These are phyloP conservation scores for Fusarium foetens DNA, from an alignment of 2,329 filamentous ascomycete species.

Conservation along the genomic window DNA sequence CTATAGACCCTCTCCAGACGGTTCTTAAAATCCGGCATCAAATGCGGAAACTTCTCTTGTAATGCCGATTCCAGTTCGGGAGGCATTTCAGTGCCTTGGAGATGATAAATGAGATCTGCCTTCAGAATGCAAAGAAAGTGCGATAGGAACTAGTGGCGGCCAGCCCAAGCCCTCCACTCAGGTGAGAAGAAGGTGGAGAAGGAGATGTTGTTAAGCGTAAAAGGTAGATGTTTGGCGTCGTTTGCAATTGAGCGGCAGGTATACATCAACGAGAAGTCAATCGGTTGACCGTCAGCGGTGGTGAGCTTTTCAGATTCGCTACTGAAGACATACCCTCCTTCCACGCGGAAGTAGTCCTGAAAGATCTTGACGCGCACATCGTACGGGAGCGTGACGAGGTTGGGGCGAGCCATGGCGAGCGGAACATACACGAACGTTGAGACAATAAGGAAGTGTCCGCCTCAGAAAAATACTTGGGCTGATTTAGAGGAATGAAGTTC, in stretches of 20 bases:
- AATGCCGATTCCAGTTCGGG: neutral
- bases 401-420: neutral
- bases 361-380: neutral
- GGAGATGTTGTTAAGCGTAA: neutral
- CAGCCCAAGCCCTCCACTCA: neutral
- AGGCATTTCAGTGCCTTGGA: neutral
- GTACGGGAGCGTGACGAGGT: neutral
- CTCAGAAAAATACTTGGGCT: neutral
- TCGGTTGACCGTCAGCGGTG: neutral
- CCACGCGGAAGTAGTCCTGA: neutral
- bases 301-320: neutral
- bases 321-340: conserved; percentile 1
- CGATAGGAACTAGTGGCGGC: neutral
- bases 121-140: neutral
- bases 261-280: conserved; percentile 1
- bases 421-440: neutral
- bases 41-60: neutral
- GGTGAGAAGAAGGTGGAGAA: neutral
- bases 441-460: neutral
- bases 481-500: neutral
- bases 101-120: neutral
- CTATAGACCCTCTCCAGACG: neutral
- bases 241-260: neutral
- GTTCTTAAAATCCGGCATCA: neutral
- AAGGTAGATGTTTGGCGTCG: neutral